Base-by-base conservation (phyloP, 2,329 filamentous ascomycete genomes). In the Fusarium graminum region DNA sequence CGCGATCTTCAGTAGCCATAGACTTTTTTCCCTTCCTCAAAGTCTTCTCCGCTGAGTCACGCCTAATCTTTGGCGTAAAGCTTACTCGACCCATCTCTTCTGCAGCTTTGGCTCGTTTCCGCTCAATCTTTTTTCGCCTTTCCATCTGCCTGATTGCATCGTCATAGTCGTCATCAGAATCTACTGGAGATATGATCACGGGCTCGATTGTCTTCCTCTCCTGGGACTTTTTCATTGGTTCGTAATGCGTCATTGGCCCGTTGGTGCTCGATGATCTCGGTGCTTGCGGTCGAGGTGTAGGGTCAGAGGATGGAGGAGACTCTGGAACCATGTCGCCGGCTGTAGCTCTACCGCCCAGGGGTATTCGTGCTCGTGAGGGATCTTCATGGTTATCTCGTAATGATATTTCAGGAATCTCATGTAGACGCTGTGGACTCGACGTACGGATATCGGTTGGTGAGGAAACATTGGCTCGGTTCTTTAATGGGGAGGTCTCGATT, bases 401-500 rank as follows among this genome's bases (percentile, higher is more conserved):
- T 7, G 72, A 64, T 3, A 73, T 77, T n/a, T 67, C 68, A 1
- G 74, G 74, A 10, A 76, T 63, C 11, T 78, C 74, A n/a, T 75
- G 68, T 2, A 77, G 58, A 16, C 69, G 72, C 19, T 65, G 71
- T 0, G 82, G 81, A 47, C 82, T 84, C 8, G 82, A 83, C 1
- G 78, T 77, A 25, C 72, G 74, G 8, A 76, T 69, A 36, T 75
- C 74, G 12, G 79, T 77, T 4, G 84, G 82, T 0, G 82, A 84
- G 0, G 82, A 81, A 29, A 81, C 78, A 47, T 83, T 78, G 16
- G 80, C 79, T 26, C 82, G 80, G 34, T 82, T 78, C 69, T 85
- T 86, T 3, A 86, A 71, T 0, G 85, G 84, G 2, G 85, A 87
- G 0, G 77, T 78, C 63, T 78, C 76, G 3, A 79, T 71, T 3